Conservation (phyloP, 140 eudicot species). For the Bidens hawaiensis region DNA sequence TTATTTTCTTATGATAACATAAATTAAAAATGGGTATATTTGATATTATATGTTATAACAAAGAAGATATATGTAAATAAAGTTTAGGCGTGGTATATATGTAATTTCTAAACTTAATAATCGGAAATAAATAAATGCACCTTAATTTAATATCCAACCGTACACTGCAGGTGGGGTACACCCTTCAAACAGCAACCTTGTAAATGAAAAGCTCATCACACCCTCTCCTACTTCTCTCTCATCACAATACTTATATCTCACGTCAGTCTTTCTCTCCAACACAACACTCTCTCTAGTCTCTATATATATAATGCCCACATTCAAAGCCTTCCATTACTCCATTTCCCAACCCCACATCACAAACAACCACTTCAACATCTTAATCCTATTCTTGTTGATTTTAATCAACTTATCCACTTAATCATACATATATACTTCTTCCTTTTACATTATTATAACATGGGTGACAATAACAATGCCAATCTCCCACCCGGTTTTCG, state of each 20-base stretch:
- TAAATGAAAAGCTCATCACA: constrained; percentile 8
- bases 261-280: constrained; percentile 43
- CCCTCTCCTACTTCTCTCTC: constrained; percentile 2
- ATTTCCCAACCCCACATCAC: constrained; percentile 34
- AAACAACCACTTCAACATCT: constrained; percentile 13
- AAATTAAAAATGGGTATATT: no score
- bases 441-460: not conserved
- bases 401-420: not conserved
- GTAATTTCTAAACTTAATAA: no score
- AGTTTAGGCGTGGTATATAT: no score
- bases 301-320: constrained; percentile 47
- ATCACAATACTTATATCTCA: constrained; percentile 58
- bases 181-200: constrained; percentile 34
- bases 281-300: no score
- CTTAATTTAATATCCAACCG: constrained; percentile 47
- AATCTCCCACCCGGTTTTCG: constrained; percentile 98
- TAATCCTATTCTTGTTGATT: constrained; percentile 19
- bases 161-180: constrained; percentile 34
- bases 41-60: no score
- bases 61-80: no score
- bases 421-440: no score
- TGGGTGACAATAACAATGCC: constrained; percentile 55
- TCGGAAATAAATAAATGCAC: no score
- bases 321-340: constrained; percentile 31
- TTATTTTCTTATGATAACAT: no score